Conservation (phyloP, 176 grass and related monocot species). For the Coix lacrymajobi region DNA sequence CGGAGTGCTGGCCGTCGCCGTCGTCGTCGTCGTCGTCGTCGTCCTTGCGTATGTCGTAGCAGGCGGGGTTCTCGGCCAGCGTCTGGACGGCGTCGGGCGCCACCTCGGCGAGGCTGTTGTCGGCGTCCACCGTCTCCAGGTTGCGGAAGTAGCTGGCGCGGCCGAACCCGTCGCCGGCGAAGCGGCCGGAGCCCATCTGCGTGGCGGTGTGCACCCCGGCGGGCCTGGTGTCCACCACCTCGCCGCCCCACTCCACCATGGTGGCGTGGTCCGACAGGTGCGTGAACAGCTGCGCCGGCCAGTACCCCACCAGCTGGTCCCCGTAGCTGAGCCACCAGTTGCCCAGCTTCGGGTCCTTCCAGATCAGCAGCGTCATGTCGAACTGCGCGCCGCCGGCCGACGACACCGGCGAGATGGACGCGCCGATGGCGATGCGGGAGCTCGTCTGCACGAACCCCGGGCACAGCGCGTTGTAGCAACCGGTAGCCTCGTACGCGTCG, state of each 20-base stretch:
- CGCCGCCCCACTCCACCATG: slow-evolving; percentile 97
- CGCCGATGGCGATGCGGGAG: slow-evolving; percentile 78
- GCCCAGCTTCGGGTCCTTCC: slow-evolving; percentile 95
- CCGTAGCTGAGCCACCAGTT: slow-evolving; percentile 99
- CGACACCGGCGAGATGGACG: slow-evolving; percentile 79
- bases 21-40: slow-evolving; percentile 37
- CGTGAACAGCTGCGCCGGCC: slow-evolving; percentile 89
- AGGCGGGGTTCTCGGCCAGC: slow-evolving; percentile 63
- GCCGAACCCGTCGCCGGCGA: slow-evolving; percentile 62
- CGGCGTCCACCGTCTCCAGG: slow-evolving; percentile 75
- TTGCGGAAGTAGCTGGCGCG: slow-evolving; percentile 87
- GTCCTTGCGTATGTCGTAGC: slow-evolving; percentile 73
- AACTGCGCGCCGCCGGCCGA: slow-evolving; percentile 48
- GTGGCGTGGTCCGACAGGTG: slow-evolving; percentile 82
- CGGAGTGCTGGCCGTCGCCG: background rate
- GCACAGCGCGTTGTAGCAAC: slow-evolving; percentile 92
- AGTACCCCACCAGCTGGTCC: slow-evolving; percentile 74
- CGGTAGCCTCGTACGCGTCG: slow-evolving; percentile 86
- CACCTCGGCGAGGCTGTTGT: slow-evolving; percentile 74
- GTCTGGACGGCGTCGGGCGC: slow-evolving; percentile 43
- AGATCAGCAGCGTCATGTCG: slow-evolving; percentile 94
- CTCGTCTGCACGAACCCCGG: slow-evolving; percentile 89
- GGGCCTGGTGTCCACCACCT: slow-evolving; percentile 70
- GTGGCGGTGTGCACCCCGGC: slow-evolving; percentile 70
- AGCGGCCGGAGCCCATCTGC: slow-evolving; percentile 85